These are phyloP conservation scores for Boletus speciosus DNA, from an alignment of 768 basidiomycete genomes.

Conservation along the genomic window DNA sequence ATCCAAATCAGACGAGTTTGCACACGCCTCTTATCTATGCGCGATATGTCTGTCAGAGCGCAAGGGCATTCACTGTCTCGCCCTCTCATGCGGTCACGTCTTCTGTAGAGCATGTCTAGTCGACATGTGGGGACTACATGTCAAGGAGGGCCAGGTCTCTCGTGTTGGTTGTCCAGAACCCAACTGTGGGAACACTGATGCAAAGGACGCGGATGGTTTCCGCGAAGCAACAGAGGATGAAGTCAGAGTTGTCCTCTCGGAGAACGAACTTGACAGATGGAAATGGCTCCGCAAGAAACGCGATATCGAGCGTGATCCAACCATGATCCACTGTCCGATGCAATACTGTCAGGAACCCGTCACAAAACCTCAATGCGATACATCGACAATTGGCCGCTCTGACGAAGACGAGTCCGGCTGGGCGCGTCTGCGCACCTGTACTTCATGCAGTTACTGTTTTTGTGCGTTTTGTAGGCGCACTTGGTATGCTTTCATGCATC, in stretches of 20 bases:
- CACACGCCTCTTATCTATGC: conserved; percentile 64
- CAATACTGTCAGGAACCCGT: conserved; percentile 79
- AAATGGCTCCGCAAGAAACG: conserved; percentile 72
- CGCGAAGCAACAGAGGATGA: conserved; percentile 67
- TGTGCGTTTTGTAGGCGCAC: conserved; percentile 79
- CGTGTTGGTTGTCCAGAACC: conserved; percentile 81
- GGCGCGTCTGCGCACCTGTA: conserved; percentile 70
- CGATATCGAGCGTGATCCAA: conserved; percentile 72
- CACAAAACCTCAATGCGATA: conserved; percentile 43
- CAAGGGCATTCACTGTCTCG: conserved; percentile 74
- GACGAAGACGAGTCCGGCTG: conserved; percentile 60
- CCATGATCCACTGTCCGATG: conserved; percentile 78
- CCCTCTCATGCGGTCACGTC: conserved; percentile 69
- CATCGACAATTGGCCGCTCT: conserved; percentile 16
- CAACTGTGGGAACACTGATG: conserved; percentile 58
- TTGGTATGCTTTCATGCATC: conserved; percentile 47
- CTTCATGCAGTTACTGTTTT: conserved; percentile 71
- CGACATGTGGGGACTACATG: conserved; percentile 80
- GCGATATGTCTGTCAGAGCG: conserved; percentile 69
- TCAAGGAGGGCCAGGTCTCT: conserved; percentile 73
- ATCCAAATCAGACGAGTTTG: conserved; percentile 51
- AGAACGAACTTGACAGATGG: conserved; percentile 68
- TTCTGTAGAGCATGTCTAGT: conserved; percentile 80
- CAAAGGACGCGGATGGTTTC: conserved; percentile 23
- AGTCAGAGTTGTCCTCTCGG: conserved; percentile 65